Evolutionary conservation across 805 yeast species (phyloP).

Genomic region (Myxozyma melibiosi): DNA sequence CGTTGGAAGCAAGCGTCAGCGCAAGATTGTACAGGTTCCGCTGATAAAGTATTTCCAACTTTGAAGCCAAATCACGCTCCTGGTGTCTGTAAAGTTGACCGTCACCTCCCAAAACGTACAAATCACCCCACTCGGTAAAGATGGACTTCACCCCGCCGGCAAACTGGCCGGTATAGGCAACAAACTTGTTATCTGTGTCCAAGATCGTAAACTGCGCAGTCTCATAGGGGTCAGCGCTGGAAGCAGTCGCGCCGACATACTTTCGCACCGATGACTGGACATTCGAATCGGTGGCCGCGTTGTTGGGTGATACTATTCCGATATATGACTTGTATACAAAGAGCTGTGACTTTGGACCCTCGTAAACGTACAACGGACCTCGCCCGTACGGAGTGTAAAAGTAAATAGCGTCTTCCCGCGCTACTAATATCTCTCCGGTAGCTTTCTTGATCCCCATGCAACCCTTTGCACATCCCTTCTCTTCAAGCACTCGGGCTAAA

Average conservation of each 20-base stretch:
- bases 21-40: constrained; percentile 76
- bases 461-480: constrained; percentile 52
- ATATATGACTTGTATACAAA: constrained; percentile 58
- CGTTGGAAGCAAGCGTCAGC: constrained; percentile 58
- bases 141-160: constrained; percentile 63
- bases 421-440: constrained; percentile 61
- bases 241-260: constrained; percentile 39
- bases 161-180: constrained; percentile 70
- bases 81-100: constrained; percentile 70
- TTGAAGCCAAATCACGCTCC: constrained; percentile 67
- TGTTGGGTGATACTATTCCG: constrained; percentile 55
- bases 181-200: constrained; percentile 68
- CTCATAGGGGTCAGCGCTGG: constrained; percentile 36
- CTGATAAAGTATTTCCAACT: constrained; percentile 66
- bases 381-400: constrained; percentile 62
- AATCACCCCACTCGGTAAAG: constrained; percentile 57
- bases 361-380: constrained; percentile 55
- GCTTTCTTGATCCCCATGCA: constrained; percentile 44
- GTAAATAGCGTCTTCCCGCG: constrained; percentile 61
- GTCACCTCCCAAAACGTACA: constrained; percentile 68
- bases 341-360: constrained; percentile 56
- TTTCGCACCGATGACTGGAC: constrained; percentile 30
- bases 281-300: constrained; percentile 30
- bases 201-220: constrained; percentile 65
- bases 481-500: constrained; percentile 54